phyloP scores from a whole-genome alignment of 2,329 filamentous ascomycete species.

The Arthroderma uncinatum region DNA sequence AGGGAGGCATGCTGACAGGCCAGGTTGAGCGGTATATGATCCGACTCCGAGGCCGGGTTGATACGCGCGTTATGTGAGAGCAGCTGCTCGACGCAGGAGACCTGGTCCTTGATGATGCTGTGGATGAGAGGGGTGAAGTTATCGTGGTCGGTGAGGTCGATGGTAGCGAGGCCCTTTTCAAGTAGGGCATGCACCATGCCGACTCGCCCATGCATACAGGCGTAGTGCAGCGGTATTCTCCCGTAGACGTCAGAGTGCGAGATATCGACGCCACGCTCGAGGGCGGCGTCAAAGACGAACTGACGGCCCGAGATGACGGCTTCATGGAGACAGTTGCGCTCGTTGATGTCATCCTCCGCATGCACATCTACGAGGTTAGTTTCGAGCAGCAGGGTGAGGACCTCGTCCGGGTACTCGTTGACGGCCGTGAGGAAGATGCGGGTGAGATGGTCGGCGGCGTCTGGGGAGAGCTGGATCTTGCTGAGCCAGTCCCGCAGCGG shows the following conservation, averaged over 20 bases:
- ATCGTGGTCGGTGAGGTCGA: constrained; percentile 85
- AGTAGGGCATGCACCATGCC: constrained; percentile 71
- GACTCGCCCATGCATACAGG: constrained; percentile 83
- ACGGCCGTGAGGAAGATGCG: constrained; percentile 83
- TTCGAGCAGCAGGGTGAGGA: constrained; percentile 64
- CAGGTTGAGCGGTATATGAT: constrained; percentile 88
- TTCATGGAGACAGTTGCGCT: constrained; percentile 90
- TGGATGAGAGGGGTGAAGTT: constrained; percentile 96
- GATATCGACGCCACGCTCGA: constrained; percentile 65
- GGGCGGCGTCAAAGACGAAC: constrained; percentile 63
- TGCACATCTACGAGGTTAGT: constrained; percentile 80
- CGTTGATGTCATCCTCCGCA: constrained; percentile 94
- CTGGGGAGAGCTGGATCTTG: constrained; percentile 52
- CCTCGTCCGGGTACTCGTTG: constrained; percentile 67
- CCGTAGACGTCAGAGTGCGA: constrained; percentile 85
- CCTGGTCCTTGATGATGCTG: constrained; percentile 77
- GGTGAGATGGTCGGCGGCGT: constrained; percentile 66
- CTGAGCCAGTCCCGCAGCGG: constrained; percentile 69
- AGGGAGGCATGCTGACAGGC: constrained; percentile 88
- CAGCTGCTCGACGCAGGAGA: constrained; percentile 67
- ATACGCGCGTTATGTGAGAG: constrained; percentile 70
- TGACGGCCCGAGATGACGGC: constrained; percentile 86
- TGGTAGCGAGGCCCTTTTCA: constrained; percentile 57
- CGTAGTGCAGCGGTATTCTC: constrained; percentile 85
- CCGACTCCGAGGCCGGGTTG: constrained; percentile 72